These are phyloP conservation scores for Pharnaceum exiguum DNA, from an alignment of 148 eudicot genomes.

Conservation along the genomic window DNA sequence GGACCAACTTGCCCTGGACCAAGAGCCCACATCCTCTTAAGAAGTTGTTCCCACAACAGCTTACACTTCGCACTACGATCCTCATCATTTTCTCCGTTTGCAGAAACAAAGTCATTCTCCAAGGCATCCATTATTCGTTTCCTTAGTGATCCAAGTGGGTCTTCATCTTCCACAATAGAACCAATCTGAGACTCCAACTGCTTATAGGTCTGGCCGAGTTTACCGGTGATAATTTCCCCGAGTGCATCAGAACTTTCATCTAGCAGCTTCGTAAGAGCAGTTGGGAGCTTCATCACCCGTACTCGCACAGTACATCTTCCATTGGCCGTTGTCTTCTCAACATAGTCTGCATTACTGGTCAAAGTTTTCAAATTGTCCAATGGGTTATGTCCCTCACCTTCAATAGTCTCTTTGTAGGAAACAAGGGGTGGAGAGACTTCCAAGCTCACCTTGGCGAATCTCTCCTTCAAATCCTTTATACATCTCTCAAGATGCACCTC, in stretches of 20 bases:
- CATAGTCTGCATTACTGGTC: constrained; percentile 48
- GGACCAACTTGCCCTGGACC: constrained; percentile 95
- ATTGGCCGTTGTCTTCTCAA: constrained; percentile 73
- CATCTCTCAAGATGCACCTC: constrained; percentile 96
- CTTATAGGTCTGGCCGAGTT: constrained; percentile 51
- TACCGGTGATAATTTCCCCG: constrained; percentile 68
- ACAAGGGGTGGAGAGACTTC: constrained; percentile 93
- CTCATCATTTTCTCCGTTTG: constrained; percentile 38
- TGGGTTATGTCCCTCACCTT: constrained; percentile 55
- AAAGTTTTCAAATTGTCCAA: constrained; percentile 56
- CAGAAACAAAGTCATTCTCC: constrained; percentile 53
- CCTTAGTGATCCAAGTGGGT: constrained; percentile 65
- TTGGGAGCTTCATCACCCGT: constrained; percentile 79
- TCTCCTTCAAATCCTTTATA: constrained; percentile 81
- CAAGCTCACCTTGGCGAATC: constrained; percentile 82
- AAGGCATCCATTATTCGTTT: constrained; percentile 64
- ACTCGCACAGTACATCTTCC: constrained; percentile 89
- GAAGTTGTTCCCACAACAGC: constrained; percentile 48
- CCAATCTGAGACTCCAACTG: constrained; percentile 52
- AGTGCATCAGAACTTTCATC: constrained; percentile 75
- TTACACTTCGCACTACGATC: constrained; percentile 54
- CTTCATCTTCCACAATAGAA: constrained; percentile 48
- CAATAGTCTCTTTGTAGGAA: constrained; percentile 83
- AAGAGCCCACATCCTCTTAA: constrained; percentile 84
- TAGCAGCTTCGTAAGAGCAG: constrained; percentile 63